Evolutionary conservation across 2,329 filamentous ascomycete species (phyloP).

Genomic region (Boeremia lycopersici): DNA sequence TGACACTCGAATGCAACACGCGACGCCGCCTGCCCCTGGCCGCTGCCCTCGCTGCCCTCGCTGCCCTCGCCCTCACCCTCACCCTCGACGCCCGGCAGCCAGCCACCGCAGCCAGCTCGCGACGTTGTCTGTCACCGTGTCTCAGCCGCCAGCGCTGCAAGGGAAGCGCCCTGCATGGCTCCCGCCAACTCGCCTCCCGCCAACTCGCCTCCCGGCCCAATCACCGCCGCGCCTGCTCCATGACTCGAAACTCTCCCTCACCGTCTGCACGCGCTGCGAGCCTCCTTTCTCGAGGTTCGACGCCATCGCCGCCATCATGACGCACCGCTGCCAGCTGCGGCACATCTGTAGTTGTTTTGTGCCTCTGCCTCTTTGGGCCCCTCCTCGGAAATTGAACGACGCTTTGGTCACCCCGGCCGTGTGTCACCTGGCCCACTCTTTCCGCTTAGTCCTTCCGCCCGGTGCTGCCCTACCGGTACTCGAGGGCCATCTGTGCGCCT

Average conservation of each 20-base stretch:
- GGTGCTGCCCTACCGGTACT: not conserved
- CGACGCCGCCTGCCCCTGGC: not conserved
- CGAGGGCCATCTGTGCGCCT: conserved; percentile 5
- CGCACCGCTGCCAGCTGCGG: not conserved
- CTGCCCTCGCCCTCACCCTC: no score
- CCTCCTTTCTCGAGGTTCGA: no score
- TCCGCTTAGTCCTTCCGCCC: conserved; percentile 12
- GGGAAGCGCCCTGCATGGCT: conserved; percentile 27
- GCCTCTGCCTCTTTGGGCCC: conserved; percentile 10
- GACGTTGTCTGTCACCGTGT: conserved; percentile 18
- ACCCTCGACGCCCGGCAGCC: not conserved
- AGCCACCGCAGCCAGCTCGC: conserved; percentile 3
- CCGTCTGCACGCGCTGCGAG: not conserved
- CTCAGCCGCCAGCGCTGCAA: conserved; percentile 26
- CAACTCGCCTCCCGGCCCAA: conserved; percentile 19
- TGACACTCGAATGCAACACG: conserved; percentile 5
- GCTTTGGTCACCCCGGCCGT: conserved; percentile 33
- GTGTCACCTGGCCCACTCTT: conserved; percentile 20
- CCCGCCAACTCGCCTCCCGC: conserved; percentile 14
- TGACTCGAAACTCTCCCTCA: conserved; percentile 10
- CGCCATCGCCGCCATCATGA: not conserved
- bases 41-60: conserved; percentile 9
- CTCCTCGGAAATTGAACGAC: conserved; percentile 38
- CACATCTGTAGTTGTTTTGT: not conserved
- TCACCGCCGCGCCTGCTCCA: conserved; percentile 10